These are phyloP conservation scores for Tillandsia fasciculata DNA, from an alignment of 176 grass and related monocot species.

Conservation along the genomic window DNA sequence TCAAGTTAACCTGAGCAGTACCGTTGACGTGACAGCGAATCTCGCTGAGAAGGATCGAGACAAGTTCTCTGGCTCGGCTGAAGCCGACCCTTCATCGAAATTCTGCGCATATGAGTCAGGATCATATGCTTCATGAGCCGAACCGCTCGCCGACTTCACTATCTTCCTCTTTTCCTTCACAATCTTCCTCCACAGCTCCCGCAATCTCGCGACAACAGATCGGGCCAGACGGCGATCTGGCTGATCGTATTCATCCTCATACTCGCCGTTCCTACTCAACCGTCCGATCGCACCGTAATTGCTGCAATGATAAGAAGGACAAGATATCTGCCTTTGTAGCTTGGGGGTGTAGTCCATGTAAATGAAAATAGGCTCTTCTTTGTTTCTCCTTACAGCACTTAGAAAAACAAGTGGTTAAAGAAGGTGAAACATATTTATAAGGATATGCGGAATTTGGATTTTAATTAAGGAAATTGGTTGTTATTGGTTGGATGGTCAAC, in stretches of 20 bases:
- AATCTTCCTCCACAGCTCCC: slow-evolving; percentile 34
- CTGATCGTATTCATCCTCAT: slow-evolving; percentile 2
- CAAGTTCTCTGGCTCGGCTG: slow-evolving; percentile 81
- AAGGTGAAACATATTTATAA: neutral
- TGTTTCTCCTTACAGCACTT: neutral
- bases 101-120: slow-evolving; percentile 79
- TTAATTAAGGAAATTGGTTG: neutral
- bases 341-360: neutral
- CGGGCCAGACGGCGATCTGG: neutral
- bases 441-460: neutral
- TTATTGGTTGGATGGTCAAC: neutral
- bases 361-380: too few relatives aligned
- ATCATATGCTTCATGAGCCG: slow-evolving; percentile 22
- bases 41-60: slow-evolving; percentile 77
- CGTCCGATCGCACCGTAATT: too few relatives aligned
- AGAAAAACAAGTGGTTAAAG: neutral
- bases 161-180: slow-evolving; percentile 3
- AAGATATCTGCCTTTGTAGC: slow-evolving; percentile 2
- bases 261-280: neutral
- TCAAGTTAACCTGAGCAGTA: slow-evolving; percentile 33
- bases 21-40: slow-evolving; percentile 55
- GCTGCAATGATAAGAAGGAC: neutral
- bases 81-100: slow-evolving; percentile 69
- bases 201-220: neutral
- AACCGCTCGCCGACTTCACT: slow-evolving; percentile 1